A percentile compares a stretch with the other conserved stretches of the same genome.
These are phyloP conservation scores for Peribolospora baueri DNA, from an alignment of 768 basidiomycete species.

Conservation along the genomic window DNA sequence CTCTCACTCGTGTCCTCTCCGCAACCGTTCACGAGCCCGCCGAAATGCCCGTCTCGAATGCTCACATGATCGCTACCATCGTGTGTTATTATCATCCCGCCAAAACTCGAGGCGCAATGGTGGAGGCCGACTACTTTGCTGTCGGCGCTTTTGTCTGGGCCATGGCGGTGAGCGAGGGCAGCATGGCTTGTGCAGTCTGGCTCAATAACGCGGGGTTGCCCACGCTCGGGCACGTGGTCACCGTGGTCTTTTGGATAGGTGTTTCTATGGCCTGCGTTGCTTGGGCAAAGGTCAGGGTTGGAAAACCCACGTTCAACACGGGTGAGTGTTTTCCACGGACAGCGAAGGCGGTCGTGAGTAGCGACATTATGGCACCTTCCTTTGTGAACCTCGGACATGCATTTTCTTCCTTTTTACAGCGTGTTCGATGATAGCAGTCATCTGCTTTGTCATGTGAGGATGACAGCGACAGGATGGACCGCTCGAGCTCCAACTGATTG, in stretches of 20 bases:
- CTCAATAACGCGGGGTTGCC: slow-evolving; percentile 31
- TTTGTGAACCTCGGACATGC: not conserved
- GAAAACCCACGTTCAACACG: slow-evolving; percentile 69
- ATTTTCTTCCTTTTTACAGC: slow-evolving; percentile 11
- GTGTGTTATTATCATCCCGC: slow-evolving; percentile 82
- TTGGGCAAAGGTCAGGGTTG: slow-evolving; percentile 82
- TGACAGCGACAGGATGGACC: not conserved
- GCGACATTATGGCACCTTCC: not conserved
- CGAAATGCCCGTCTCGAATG: slow-evolving; percentile 4
- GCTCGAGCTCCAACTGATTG: not conserved
- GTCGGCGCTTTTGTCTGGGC: slow-evolving; percentile 12
- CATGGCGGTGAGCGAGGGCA: slow-evolving; percentile 13
- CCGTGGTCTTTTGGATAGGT: slow-evolving; percentile 53
- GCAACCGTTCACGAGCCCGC: slow-evolving; percentile 14
- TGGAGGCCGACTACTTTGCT: slow-evolving; percentile 54
- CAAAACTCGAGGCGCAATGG: slow-evolving; percentile 74
- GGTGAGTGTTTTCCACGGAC: slow-evolving; percentile 24
- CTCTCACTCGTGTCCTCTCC: slow-evolving; percentile 43
- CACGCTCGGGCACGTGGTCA: slow-evolving; percentile 45
- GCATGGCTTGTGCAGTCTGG: slow-evolving; percentile 7
- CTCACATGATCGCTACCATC: slow-evolving; percentile 21
- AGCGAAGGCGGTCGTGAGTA: not conserved
- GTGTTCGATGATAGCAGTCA: slow-evolving; percentile 23
- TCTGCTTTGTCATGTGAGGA: slow-evolving; percentile 6
- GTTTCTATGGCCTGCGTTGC: slow-evolving; percentile 55